phyloP scores from a whole-genome alignment of 306 rosid species.

The Fragaria nilgerrensis region DNA sequence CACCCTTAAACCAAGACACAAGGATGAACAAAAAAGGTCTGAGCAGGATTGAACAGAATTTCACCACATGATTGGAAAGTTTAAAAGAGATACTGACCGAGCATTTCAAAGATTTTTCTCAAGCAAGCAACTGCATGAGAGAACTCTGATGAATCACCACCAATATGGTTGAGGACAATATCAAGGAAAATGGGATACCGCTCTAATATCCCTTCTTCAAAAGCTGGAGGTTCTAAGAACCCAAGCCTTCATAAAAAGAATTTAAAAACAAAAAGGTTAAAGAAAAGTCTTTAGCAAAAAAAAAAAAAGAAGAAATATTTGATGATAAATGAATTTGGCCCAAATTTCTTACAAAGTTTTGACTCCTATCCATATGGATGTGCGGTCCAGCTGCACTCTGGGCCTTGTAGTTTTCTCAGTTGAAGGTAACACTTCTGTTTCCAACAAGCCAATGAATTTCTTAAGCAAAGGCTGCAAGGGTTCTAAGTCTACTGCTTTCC shows the following conservation, averaged over 20 bases:
- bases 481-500: slow-evolving; percentile 80
- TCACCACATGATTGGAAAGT: slow-evolving; percentile 16
- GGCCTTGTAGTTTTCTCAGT: slow-evolving; percentile 51
- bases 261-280: background rate
- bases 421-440: slow-evolving; percentile 63
- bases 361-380: slow-evolving; percentile 83
- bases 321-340: slow-evolving; percentile 20
- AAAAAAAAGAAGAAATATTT: background rate
- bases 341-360: slow-evolving; percentile 79
- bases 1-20: slow-evolving; percentile 63
- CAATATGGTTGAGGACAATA: slow-evolving; percentile 85
- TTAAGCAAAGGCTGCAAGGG: slow-evolving; percentile 91
- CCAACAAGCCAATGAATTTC: slow-evolving; percentile 74
- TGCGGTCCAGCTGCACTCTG: slow-evolving; percentile 67
- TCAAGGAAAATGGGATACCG: slow-evolving; percentile 88
- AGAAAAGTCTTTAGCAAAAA: slow-evolving; percentile 24
- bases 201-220: slow-evolving; percentile 98
- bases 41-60: slow-evolving; percentile 17
- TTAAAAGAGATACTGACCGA: slow-evolving; percentile 50
- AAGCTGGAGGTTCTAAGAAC: slow-evolving; percentile 87
- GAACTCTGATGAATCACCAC: slow-evolving; percentile 81
- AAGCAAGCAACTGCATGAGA: slow-evolving; percentile 92
- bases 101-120: slow-evolving; percentile 85
- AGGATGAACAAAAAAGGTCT: slow-evolving; percentile 25
- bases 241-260: slow-evolving; percentile 66